Percentiles rank a stretch among this genome's conserved stretches.
phyloP scores from a whole-genome alignment of 2,329 filamentous ascomycete genomes.

The Apiospora arundinis region DNA sequence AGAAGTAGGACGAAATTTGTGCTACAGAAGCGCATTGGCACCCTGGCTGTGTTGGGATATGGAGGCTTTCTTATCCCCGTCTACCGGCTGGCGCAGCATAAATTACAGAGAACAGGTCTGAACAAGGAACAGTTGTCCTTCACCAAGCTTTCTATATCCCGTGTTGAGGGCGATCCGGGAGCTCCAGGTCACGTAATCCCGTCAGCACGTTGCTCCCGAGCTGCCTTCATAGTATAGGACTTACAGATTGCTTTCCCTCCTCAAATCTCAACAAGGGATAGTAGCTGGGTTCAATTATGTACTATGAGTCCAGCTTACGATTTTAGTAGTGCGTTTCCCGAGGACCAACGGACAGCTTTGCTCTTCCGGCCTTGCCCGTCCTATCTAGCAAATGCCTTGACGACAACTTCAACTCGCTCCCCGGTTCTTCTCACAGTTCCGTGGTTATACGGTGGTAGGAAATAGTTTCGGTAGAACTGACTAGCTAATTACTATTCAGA shows the following conservation, averaged over 20 bases:
- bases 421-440: too few relatives aligned
- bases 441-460: too few relatives aligned
- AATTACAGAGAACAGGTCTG: neutral
- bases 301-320: neutral
- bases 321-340: neutral
- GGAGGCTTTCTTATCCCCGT: neutral
- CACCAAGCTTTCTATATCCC: neutral
- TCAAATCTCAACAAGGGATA: neutral
- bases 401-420: too few relatives aligned
- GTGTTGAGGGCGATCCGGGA: neutral
- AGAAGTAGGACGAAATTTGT: neutral
- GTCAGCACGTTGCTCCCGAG: neutral
- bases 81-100: neutral
- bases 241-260: neutral
- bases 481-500: too few relatives aligned
- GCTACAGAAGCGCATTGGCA: neutral
- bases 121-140: neutral
- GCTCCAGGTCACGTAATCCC: neutral
- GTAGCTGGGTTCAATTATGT: neutral
- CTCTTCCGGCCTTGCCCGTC: too few relatives aligned
- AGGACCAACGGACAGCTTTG: too few relatives aligned
- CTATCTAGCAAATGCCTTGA: too few relatives aligned
- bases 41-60: neutral
- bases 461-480: too few relatives aligned
- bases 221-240: neutral